These are phyloP conservation scores for Aspergillus cejpii DNA, from an alignment of 2,329 filamentous ascomycete species.

Conservation along the genomic window DNA sequence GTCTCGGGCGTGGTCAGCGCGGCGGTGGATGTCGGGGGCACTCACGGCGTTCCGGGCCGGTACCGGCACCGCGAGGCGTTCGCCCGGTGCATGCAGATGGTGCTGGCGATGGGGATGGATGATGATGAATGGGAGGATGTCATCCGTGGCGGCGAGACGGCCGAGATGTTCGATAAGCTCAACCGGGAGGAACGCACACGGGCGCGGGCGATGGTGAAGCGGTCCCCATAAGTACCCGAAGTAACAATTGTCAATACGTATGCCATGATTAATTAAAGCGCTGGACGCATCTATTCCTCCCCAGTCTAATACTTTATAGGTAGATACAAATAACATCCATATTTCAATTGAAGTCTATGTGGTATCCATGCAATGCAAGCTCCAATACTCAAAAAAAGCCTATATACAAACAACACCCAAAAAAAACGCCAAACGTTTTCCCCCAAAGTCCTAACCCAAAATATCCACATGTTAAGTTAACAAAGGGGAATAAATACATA, in stretches of 20 bases:
- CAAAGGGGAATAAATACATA: neutral
- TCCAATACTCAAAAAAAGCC: slow-evolving; percentile 6
- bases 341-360: neutral
- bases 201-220: slow-evolving; percentile 61
- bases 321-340: no score
- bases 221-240: neutral
- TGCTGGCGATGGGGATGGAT: slow-evolving; percentile 87
- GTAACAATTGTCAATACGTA: no score
- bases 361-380: neutral
- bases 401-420: slow-evolving; percentile 11
- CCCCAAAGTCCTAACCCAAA: slow-evolving; percentile 6
- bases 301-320: no score
- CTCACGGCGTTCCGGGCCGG: slow-evolving; percentile 41
- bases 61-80: slow-evolving; percentile 76
- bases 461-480: no score
- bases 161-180: slow-evolving; percentile 57
- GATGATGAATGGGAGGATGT: slow-evolving; percentile 91
- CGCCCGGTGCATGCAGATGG: slow-evolving; percentile 67
- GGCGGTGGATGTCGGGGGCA: slow-evolving; percentile 36
- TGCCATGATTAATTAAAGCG: no score
- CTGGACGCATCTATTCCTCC: no score
- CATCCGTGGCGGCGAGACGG: slow-evolving; percentile 41
- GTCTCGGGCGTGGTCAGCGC: slow-evolving; percentile 63
- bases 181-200: slow-evolving; percentile 64
- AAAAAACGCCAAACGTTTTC: no score